Base-by-base conservation (phyloP, 2,329 filamentous ascomycete genomes). In the Colletotrichum sp. region DNA sequence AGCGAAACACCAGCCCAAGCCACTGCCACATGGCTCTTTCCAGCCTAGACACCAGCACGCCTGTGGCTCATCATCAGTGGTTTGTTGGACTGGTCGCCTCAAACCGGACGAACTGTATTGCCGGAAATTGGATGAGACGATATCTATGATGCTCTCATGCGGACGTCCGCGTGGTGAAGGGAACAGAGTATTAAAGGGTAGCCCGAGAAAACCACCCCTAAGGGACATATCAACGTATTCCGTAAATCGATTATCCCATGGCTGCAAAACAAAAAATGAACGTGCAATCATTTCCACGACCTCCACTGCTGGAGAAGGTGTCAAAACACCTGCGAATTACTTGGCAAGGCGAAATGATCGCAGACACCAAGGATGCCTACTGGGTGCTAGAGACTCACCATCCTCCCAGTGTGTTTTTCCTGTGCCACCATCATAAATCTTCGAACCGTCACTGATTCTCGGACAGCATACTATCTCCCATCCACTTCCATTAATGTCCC, bases 381-480 rank as follows among this genome's bases (percentile, higher is more conserved):
- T 92, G 91, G 91, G 90, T 91, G 5, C 83, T 93, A 38, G 90
- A 93, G 81, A 92, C 90, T 21, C 89, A 90, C 77, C 91, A 92
- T 78, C 90, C 91, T 38, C 91, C 91, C 7, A 92, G 89, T 90
- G 79, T 63, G 85, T 84, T 16, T 24, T 32, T 5, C 7, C 7
- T 26, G 13, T 21, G 58, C 32, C 59, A 30, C 16, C 12, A 12
- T 63, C 12, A n/a, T 6, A 28, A 21, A 24, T 21, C 14, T 34
- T 18, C 8, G 26, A 26, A 16, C 36, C 36, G 13, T 28, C 3
- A 32, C n/a, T 26, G 24, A 71, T 77, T 36, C 38, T 13, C 26
- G 10, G 4, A 36, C 76, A 90, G 89, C 91, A 32, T 93, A 92
- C 81, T 93, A 92, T 79, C 84, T 93, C 6, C 90, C 91, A 2